Conservation (phyloP, 176 grass and related monocot species). For the Avena eriantha region DNA sequence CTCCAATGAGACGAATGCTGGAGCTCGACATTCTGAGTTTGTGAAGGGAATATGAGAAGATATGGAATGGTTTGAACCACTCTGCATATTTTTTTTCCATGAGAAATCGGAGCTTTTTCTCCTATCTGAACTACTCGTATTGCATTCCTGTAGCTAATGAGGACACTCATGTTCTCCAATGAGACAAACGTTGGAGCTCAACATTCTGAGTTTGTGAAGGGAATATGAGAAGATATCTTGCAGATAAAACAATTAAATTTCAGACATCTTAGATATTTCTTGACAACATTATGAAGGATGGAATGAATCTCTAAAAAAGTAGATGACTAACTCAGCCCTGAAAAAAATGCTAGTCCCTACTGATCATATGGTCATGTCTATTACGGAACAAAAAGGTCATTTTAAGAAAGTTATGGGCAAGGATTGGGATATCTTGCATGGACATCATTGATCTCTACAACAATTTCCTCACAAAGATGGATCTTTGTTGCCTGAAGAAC, state of each 20-base stretch:
- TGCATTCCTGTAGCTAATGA: background rate
- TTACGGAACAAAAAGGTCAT: background rate
- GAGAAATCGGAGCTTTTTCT: background rate
- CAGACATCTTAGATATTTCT: background rate
- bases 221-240: background rate
- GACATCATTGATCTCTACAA: conserved; percentile 71
- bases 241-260: background rate
- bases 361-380: background rate
- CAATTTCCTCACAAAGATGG: conserved; percentile 52
- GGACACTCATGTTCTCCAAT: background rate
- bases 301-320: background rate
- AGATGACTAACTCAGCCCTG: background rate
- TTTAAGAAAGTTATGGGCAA: conserved; percentile 54
- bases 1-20: background rate
- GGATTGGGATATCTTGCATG: conserved; percentile 70
- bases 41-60: background rate
- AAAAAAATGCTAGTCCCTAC: conserved; percentile 5
- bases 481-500: conserved; percentile 56
- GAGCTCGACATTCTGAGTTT: background rate
- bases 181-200: background rate
- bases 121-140: background rate
- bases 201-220: background rate
- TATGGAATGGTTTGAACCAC: background rate
- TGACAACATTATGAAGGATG: background rate
- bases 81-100: background rate